Base-by-base conservation (phyloP, 495 filamentous ascomycete genomes). In the Aspergillus biplanus region DNA sequence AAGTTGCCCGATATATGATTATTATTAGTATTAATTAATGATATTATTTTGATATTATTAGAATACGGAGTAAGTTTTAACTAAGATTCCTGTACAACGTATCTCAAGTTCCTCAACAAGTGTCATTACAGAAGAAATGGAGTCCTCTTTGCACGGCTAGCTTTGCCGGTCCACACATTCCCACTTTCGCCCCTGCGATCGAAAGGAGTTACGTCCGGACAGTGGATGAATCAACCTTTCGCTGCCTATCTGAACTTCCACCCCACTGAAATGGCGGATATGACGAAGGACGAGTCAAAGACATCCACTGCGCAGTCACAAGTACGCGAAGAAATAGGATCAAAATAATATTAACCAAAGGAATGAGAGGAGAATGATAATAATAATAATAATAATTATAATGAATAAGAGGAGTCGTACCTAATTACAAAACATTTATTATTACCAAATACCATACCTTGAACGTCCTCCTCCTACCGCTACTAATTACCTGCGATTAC, bases 101-200 rank as follows among this genome's bases (percentile, higher is more conserved):
- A 27, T 27, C 21, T 27, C 21, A 27, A 27, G 21, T 27, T 33
- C 56, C 42, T 56, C 5, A 15, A 8, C 5, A 9, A 37, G 37
- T 48, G 42, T 58, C 57, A 59, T 59, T 46, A 52, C 48, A 33
- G 7, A 27, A 27, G 21, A 27, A 27, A 27, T 27, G 21, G 21
- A 27, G 21, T 15, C 7, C 32, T 50, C 35, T 57, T 53, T 49
- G 48, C 52, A 50, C 47, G 49, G 62, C 52, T 61, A 65, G 57
- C 56, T 64, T 62, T 57, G 56, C 56, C 52, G 59, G 59, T 65
- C 66, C 66, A 68, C 66, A 57, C 55, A 62, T 60, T 65, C 46
- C 49, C 37, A 32, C 44, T 44, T 52, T 59, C 39, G 32, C 47
- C 62, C 62, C 62, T 64, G 57, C 52, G 63, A 65, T 65, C 58